phyloP scores from a whole-genome alignment of 345 rosid species.

The Moringa oleifera region DNA sequence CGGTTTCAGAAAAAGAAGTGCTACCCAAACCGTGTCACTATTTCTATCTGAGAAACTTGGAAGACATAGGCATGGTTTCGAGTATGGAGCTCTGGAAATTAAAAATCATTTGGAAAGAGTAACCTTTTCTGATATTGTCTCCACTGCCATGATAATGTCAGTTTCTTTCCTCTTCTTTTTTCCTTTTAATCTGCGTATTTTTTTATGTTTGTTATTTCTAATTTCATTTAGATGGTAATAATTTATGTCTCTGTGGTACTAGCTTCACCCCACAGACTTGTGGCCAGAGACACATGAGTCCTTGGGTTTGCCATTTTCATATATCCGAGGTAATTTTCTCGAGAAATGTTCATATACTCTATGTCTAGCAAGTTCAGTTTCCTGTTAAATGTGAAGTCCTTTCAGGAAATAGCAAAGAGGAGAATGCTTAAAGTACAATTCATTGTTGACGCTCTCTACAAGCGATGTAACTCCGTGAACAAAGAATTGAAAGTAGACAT shows the following conservation, averaged over 20 bases:
- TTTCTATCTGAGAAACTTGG: conserved; percentile 70
- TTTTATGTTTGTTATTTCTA: background rate
- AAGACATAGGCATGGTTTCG: conserved; percentile 76
- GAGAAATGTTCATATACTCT: background rate
- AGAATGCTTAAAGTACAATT: conserved; percentile 41
- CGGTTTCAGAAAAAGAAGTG: conserved; percentile 55
- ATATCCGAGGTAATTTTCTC: conserved; percentile 47
- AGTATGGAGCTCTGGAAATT: conserved; percentile 71
- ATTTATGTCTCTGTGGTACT: conserved; percentile 25
- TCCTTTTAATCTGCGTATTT: background rate
- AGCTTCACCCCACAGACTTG: conserved; percentile 51
- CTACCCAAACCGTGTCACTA: conserved; percentile 55
- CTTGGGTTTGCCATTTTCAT: conserved; percentile 92
- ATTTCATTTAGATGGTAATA: conserved; percentile 5
- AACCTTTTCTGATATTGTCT: conserved; percentile 64
- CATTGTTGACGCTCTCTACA: conserved; percentile 41
- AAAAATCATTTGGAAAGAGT: conserved; percentile 74
- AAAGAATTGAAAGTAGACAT: conserved; percentile 30
- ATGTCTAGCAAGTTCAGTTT: conserved; percentile 5
- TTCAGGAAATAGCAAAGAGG: conserved; percentile 59
- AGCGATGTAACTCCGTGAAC: conserved; percentile 31
- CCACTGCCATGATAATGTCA: conserved; percentile 67
- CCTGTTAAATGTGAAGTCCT: conserved; percentile 12
- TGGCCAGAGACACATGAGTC: conserved; percentile 31
- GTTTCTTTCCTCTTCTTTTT: conserved; percentile 18